Conservation (phyloP, 139 green algal species). For the Micractinium sp. region DNA sequence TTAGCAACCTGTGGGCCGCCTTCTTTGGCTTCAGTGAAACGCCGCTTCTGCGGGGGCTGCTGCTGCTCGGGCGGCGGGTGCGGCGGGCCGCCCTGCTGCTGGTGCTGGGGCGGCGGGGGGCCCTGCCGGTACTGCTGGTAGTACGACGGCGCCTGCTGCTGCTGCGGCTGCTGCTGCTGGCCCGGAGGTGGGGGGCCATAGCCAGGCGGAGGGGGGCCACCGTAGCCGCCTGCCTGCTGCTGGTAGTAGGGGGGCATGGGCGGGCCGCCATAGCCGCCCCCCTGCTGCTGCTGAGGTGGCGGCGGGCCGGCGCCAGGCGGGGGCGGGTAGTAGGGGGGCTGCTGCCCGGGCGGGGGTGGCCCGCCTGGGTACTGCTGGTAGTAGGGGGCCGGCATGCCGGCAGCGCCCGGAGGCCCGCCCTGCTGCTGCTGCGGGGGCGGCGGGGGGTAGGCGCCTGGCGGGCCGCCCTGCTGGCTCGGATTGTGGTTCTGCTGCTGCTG, state of each 20-base stretch:
- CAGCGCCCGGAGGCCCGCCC: no score
- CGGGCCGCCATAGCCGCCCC: neutral
- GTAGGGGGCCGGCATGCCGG: neutral
- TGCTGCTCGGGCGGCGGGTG: neutral
- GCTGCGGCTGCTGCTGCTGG: neutral
- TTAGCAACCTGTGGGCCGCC: neutral
- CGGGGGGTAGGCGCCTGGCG: neutral
- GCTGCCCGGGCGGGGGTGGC: neutral
- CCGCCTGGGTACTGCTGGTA: neutral
- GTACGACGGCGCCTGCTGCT: neutral
- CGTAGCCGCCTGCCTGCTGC: conserved; percentile 6
- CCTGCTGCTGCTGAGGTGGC: neutral
- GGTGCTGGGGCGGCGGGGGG: neutral
- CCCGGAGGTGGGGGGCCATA: neutral
- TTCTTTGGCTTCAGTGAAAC: neutral
- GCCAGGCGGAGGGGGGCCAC: neutral
- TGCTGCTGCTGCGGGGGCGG: no score
- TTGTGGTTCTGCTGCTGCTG: neutral
- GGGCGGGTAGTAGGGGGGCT: neutral
- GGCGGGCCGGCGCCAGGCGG: neutral
- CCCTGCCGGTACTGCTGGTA: neutral
- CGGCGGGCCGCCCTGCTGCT: neutral
- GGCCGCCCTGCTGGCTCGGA: neutral
- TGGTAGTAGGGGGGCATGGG: neutral
- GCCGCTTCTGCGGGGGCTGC: conserved; percentile 14